Evolutionary conservation across 805 yeast species (phyloP).

Genomic region (Cyberlindnera nakhonratchasimensis): DNA sequence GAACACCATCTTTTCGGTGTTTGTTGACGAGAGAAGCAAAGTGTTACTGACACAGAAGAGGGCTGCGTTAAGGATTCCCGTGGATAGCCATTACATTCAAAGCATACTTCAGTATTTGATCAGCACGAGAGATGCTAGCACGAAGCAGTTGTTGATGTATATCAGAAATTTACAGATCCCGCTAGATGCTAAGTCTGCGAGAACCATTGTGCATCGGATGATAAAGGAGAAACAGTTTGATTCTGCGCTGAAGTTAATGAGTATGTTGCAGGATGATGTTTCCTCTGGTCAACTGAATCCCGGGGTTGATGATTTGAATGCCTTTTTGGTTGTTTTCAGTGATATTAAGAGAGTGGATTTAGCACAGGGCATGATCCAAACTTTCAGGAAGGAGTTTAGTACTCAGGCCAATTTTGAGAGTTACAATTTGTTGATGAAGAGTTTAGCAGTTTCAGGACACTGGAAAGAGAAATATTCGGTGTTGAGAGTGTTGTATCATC

Average conservation of each 20-base stretch:
- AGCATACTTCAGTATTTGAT: constrained; percentile 27
- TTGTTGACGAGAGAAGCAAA: constrained; percentile 34
- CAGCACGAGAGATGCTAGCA: constrained; percentile 10
- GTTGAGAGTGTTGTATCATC: constrained; percentile 26
- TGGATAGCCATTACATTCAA: constrained; percentile 28
- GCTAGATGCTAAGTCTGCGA: constrained; percentile 25
- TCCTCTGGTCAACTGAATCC: constrained; percentile 5
- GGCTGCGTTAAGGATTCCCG: constrained; percentile 30
- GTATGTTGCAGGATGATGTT: constrained; percentile 5
- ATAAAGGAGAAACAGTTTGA: constrained; percentile 28
- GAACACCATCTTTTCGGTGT: constrained; percentile 32
- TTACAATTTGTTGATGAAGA: constrained; percentile 34
- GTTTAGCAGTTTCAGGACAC: constrained; percentile 33
- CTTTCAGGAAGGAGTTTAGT: constrained; percentile 26
- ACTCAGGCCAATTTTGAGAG: constrained; percentile 31
- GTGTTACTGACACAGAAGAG: constrained; percentile 32
- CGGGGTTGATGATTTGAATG: constrained; percentile 26
- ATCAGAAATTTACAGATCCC: constrained; percentile 23
- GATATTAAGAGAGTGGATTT: constrained; percentile 35
- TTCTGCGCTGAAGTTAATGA: constrained; percentile 30
- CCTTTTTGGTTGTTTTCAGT: constrained; percentile 31
- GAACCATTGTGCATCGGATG: constrained; percentile 27
- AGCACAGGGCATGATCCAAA: constrained; percentile 31
- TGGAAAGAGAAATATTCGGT: constrained; percentile 25
- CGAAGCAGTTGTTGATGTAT: constrained; percentile 14